Evolutionary conservation across 768 basidiomycete species (phyloP).

Genomic region (Neoboletus subvelutipes): DNA sequence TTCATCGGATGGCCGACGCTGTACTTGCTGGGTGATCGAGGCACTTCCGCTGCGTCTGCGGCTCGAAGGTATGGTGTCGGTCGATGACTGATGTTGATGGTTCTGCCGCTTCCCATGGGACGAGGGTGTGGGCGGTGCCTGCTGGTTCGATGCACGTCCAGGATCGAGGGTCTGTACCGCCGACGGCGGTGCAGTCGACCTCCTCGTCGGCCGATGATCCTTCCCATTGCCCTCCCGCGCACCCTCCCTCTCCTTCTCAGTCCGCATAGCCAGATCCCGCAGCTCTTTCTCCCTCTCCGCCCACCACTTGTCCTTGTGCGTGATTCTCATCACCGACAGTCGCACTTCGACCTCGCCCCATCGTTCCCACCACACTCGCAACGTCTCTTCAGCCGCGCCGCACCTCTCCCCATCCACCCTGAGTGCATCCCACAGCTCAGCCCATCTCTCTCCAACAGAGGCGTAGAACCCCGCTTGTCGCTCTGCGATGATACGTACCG

Average conservation of each 20-base stretch:
- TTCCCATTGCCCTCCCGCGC: too few species aligned
- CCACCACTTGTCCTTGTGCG: conserved; percentile 37
- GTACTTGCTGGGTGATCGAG: too few species aligned
- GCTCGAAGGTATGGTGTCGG: too few species aligned
- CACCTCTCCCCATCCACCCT: conserved; percentile 68
- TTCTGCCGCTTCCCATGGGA: conserved; percentile 22
- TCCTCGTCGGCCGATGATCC: conserved; percentile 14
- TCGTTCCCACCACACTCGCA: conserved; percentile 66
- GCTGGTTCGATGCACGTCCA: too few species aligned
- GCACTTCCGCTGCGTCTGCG: too few species aligned
- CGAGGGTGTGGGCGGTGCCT: too few species aligned
- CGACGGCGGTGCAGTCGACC: conserved; percentile 18
- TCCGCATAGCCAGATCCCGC: too few species aligned
- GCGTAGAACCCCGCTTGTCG: conserved; percentile 62
- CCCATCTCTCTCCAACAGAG: conserved; percentile 65
- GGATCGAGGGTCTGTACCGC: conserved; percentile 21
- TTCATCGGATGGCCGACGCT: too few species aligned
- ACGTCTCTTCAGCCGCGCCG: conserved; percentile 65
- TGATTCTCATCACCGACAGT: conserved; percentile 38
- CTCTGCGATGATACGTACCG: conserved; percentile 50
- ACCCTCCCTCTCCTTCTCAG: too few species aligned
- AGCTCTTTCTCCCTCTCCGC: too few species aligned
- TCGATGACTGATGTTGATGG: too few species aligned
- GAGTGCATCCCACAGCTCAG: conserved; percentile 80
- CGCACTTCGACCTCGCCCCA: conserved; percentile 65